phyloP scores from a whole-genome alignment of 179 eudicot species.

The Vitellaria paradoxa region DNA sequence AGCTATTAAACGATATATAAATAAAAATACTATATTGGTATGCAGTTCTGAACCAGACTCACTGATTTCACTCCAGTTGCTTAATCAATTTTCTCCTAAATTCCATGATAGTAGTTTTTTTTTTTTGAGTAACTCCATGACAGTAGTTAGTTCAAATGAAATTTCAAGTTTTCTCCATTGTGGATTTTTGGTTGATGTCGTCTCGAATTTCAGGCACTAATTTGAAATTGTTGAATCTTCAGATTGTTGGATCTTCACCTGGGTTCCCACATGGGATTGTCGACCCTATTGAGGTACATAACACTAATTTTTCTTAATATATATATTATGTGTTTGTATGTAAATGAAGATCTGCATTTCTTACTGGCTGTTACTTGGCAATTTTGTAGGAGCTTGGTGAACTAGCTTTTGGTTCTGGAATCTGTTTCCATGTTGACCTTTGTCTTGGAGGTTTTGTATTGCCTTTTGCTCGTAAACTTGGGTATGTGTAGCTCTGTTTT shows the following conservation, averaged over 20 bases:
- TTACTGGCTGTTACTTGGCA: constrained; percentile 8
- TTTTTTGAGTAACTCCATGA: constrained; percentile 11
- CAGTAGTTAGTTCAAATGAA: neutral
- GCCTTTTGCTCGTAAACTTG: constrained; percentile 95
- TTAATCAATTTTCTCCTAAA: constrained; percentile 7
- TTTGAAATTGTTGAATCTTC: constrained; percentile 12
- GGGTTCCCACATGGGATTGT: constrained; percentile 93
- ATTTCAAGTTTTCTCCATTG: neutral
- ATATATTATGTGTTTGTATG: too few species aligned
- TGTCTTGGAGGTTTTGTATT: constrained; percentile 29
- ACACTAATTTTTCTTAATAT: neutral
- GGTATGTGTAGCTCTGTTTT: constrained; percentile 43
- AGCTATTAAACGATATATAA: constrained; percentile 69
- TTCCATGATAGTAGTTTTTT: neutral
- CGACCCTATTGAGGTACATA: constrained; percentile 57
- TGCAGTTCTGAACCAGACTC: neutral
- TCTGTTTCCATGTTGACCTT: constrained; percentile 23
- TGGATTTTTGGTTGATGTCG: neutral
- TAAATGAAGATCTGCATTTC: neutral
- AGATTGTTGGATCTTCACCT: constrained; percentile 95
- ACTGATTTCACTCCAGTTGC: neutral
- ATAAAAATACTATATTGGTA: constrained; percentile 84
- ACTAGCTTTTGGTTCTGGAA: constrained; percentile 11
- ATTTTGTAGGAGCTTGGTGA: constrained; percentile 18
- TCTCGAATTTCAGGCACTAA: neutral